Evolutionary conservation across 805 yeast species (phyloP).

Genomic region (Aciculoconidium aculeatum): DNA sequence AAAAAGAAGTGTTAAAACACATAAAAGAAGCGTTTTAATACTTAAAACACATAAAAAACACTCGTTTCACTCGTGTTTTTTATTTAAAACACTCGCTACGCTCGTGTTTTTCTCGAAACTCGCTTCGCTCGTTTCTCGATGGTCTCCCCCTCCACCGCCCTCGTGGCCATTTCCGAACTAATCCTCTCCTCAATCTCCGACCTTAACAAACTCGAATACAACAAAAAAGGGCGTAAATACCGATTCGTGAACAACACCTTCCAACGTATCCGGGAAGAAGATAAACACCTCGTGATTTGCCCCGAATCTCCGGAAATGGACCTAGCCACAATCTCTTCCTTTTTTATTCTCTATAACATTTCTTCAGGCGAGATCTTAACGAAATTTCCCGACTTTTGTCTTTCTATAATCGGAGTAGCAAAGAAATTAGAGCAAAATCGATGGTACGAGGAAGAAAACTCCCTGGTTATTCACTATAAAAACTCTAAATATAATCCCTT

Average conservation of each 20-base stretch:
- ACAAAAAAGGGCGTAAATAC: slow-evolving; percentile 44
- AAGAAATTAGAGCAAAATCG: slow-evolving; percentile 40
- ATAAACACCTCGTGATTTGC: slow-evolving; percentile 41
- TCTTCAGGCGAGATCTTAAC: slow-evolving; percentile 31
- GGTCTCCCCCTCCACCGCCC: slow-evolving; percentile 27
- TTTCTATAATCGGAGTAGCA: slow-evolving; percentile 45
- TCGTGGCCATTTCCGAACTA: slow-evolving; percentile 28
- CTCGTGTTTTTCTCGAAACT: too few relatives aligned
- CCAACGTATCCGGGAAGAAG: slow-evolving; percentile 43
- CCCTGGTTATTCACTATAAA: slow-evolving; percentile 32
- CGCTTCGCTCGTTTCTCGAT: too few relatives aligned
- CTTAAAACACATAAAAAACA: too few relatives aligned
- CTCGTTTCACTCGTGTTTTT: too few relatives aligned
- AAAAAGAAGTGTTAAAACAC: too few relatives aligned
- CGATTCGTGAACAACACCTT: slow-evolving; percentile 43
- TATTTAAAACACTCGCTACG: too few relatives aligned
- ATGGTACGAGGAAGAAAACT: slow-evolving; percentile 46
- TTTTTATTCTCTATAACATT: slow-evolving; percentile 33
- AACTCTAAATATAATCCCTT: slow-evolving; percentile 29
- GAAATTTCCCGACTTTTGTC: slow-evolving; percentile 37
- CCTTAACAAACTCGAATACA: slow-evolving; percentile 29
- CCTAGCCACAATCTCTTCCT: slow-evolving; percentile 38
- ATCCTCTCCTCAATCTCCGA: slow-evolving; percentile 30
- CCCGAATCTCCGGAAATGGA: slow-evolving; percentile 25
- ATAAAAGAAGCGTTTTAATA: too few relatives aligned